Base-by-base conservation (phyloP, 2,329 filamentous ascomycete species). In the Trichoderma asperellum region DNA sequence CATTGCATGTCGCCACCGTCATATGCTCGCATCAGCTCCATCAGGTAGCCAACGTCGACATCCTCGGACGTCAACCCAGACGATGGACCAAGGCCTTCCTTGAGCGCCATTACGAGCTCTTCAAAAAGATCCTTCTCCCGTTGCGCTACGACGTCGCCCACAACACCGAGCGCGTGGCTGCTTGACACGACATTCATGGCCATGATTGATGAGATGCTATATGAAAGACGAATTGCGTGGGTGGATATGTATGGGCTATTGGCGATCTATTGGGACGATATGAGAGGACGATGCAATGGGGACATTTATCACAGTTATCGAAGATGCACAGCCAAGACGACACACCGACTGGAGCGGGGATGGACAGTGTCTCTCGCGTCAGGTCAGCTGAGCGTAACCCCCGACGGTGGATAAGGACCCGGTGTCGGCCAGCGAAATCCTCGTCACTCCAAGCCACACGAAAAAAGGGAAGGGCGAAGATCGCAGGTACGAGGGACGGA, bases 21-120 rank as follows among this genome's bases (percentile, higher is more conserved):
- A 80, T 97, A 97, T 34, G 86, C 81, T 69, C 88, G 81, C 93
- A 97, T 96, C 72, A 95, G 79, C 32, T 83, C 81, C 69, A 88
- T 89, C 65, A 97, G 85, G 74, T 92, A 85, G 66, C 87, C 83
- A 68, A 93, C 88, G 74, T 97, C 88, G 73, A 97, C 89, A 77
- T 96, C 93, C 55, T 90, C 91, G 40, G 92, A 96, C 71, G 92
- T 89, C 74, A 97, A 86, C 3, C 94, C 94, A 14, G 92, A 96
- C 69, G 89, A 92, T 4, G 92, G 91, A 2, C 93, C 94, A 5
- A 97, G 86, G 29, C 88, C 88, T 68, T 86, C 82, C 75, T 91
- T 94, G 74, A 97, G 87, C n/a, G 88, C 87, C 70, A 86, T 77
- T 68, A 96, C 91, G 57, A 97, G 88, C 65, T 83, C 79, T 47